Base-by-base conservation (phyloP, 257 asterid genomes). In the Rhazya stricta region DNA sequence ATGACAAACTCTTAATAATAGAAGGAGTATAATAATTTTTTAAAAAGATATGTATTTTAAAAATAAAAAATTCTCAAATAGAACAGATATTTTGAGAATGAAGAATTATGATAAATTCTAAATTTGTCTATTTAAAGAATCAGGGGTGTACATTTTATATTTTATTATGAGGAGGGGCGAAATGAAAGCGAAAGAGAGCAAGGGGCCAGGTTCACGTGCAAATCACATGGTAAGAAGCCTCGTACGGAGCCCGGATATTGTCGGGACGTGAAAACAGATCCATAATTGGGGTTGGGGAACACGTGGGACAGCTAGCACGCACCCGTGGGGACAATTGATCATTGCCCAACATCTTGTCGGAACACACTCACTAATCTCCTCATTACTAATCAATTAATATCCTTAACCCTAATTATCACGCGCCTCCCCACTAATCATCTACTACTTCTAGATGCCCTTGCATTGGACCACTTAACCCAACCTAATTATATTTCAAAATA, bases 301-400 rank as follows among this genome's bases (percentile, higher is more conserved):
- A 91, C 91, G 91, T 89, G 93, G 93, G 93, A 82, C 93, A 88
- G 86, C 87, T 82, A 51, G 74, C 90, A 85, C 85, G 85, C 87
- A 76, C 85, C 83, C 56, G 79, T 77, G 83, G 81, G 81, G 78
- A 67, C 83, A 72, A 78, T 30, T 71, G 78, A 81, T 85, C 86
- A 83, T 82, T 51, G 42, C 80, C 91, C 87, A 79, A 89, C 89
- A 87, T 80, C 80, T 79, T 89, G 91, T 91, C 97, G 84, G 84
- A 56, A 34, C 48, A 67, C 78, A 23, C 69, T 19, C 36, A 53
- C 18, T 46, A 29, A 54, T 65, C n/a, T 51, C 29, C 50, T 63
- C 69, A 53, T 50, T 54, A 62, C 25, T 69, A 1, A 29, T 42
- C 73, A 43, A 70, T 12, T 43, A 39, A 19, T 68, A 5, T 5